Evolutionary conservation across 495 filamentous ascomycete genomes (phyloP).

Genomic region (Penicillium malachiteum): DNA sequence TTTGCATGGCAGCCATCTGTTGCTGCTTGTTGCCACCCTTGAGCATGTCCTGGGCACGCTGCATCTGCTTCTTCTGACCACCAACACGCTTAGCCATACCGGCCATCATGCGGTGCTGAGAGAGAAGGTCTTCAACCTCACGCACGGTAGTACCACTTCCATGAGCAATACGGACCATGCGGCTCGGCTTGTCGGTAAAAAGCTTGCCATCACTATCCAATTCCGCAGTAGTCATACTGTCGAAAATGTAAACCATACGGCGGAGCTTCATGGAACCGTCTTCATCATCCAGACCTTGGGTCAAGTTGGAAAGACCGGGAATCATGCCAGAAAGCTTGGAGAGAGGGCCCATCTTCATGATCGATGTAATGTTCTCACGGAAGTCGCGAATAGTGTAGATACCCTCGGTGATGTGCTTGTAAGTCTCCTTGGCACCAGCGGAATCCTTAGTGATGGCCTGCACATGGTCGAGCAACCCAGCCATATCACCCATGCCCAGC

Average conservation of each 20-base stretch:
- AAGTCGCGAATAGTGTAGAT: conserved; percentile 95
- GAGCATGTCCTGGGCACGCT: conserved; percentile 86
- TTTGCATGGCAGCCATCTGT: conserved; percentile 98
- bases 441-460: conserved; percentile 91
- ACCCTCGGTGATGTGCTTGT: conserved; percentile 96
- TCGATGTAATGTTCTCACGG: conserved; percentile 90
- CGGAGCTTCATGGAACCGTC: conserved; percentile 89
- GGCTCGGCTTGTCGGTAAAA: conserved; percentile 87
- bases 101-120: conserved; percentile 98
- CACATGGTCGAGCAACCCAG: conserved; percentile 92
- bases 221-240: conserved; percentile 94
- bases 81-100: conserved; percentile 99
- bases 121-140: conserved; percentile 96
- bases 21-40: conserved; percentile 84
- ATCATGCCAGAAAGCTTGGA: conserved; percentile 99
- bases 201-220: conserved; percentile 92
- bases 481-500: conserved; percentile 96
- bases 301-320: conserved; percentile 87
- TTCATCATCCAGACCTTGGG: conserved; percentile 94
- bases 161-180: conserved; percentile 88
- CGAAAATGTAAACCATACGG: conserved; percentile 98
- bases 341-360: conserved; percentile 99
- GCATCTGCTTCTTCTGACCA: conserved; percentile 94
- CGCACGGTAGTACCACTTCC: conserved; percentile 89
- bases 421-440: conserved; percentile 82